These are phyloP conservation scores for Plasmodium falciparum DNA, from an alignment of 169 alveolate genomes.

Conservation along the genomic window DNA sequence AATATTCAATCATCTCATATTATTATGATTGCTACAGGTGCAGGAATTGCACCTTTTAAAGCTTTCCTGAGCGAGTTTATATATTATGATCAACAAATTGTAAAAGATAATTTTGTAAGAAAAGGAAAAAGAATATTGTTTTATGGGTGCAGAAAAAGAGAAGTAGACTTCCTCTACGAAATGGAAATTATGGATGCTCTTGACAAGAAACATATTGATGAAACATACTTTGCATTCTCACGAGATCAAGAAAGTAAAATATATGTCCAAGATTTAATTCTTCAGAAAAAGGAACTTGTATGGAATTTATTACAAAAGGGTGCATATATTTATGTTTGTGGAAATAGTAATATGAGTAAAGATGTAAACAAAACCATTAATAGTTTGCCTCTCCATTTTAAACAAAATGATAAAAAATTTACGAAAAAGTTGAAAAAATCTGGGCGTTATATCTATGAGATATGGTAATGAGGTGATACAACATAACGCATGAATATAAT, in stretches of 20 bases:
- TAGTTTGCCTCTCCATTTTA: constrained; percentile 26
- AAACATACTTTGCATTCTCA: constrained; percentile 63
- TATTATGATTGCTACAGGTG: constrained; percentile 85
- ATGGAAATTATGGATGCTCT: constrained; percentile 51
- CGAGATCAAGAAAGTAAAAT: constrained; percentile 57
- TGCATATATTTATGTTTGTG: constrained; percentile 73
- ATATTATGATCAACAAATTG: constrained; percentile 36
- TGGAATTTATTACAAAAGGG: constrained; percentile 72
- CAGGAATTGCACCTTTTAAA: constrained; percentile 85
- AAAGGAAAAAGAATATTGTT: constrained; percentile 56
- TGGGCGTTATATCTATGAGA: constrained; percentile 80
- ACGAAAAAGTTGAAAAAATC: constrained; percentile 60
- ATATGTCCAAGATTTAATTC: constrained; percentile 75
- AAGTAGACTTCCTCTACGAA: constrained; percentile 69
- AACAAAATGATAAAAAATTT: constrained; percentile 65
- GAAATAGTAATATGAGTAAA: constrained; percentile 60
- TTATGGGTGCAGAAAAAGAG: constrained; percentile 62
- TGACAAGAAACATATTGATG: constrained; percentile 43
- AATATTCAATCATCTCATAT: constrained; percentile 57
- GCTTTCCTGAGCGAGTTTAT: constrained; percentile 77
- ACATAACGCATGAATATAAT: too few species aligned
- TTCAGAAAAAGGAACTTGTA: constrained; percentile 51
- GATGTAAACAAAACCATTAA: constrained; percentile 67
- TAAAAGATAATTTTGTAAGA: constrained; percentile 16
- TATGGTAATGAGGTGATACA: constrained; percentile 71